Base-by-base conservation (phyloP, 768 basidiomycete genomes). In the Naganishia randhawae region DNA sequence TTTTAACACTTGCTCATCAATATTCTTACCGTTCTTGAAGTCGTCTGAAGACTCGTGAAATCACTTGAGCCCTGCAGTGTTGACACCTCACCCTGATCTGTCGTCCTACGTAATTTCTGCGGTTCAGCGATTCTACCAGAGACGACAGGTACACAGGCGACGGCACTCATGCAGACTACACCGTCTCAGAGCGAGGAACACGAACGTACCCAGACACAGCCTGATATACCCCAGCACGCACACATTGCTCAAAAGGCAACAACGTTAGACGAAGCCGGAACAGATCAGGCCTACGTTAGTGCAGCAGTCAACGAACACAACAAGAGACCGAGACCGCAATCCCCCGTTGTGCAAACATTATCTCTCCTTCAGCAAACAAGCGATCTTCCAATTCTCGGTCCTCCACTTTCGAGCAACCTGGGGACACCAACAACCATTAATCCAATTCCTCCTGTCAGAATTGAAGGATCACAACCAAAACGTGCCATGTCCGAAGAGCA, bases 401-500 rank as follows among this genome's bases (percentile, higher is more conserved):
- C 57, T 1, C 19, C 22, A n/a, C 13, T 41, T 25, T 48, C 45
- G 45, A 35, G 25, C 39, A n/a, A 9, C 19, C 39, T 25, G 2
- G 27, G 6, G n/a, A 9, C 57, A 4, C 33, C 39, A 22, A 7
- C 54, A 8, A 55, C 54, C 54, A 35, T 55, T 33, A 61, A 16
- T 29, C 37, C 37, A 41, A 39, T 61, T 35, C 57, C 57, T 39
- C n/a, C 57, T 11, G 57, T 29, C 14, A 39, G 39, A 17, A 39
- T 61, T 39, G 57, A 61, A 42, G 57, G 57, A 8, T 61, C 57
- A 8, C 35, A 50, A 39, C 68, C 68, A 39, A 69, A 69, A 55
- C 32, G 68, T 13, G 62, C 68, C 22, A 69, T 69, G 68, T 69
- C 68, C 25, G 68, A 69, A 42, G 68, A 69, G 33, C 48, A 69